phyloP scores from a whole-genome alignment of 1,139 yeast genomes.

The Pichia sp. region DNA sequence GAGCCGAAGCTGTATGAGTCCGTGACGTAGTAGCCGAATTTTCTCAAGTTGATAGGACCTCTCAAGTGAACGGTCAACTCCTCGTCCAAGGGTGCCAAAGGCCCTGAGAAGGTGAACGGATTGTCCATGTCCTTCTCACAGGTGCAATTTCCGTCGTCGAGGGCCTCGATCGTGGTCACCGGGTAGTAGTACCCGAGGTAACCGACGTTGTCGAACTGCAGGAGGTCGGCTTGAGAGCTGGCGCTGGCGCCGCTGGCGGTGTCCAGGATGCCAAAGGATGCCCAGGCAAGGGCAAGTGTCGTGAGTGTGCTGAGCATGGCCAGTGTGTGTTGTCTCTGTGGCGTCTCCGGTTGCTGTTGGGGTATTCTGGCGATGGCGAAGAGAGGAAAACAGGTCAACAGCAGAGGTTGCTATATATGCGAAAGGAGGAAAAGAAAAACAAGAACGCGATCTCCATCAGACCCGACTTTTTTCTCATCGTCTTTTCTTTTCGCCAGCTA shows the following conservation, averaged over 20 bases:
- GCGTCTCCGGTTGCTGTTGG: neutral
- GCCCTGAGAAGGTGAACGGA: constrained; percentile 49
- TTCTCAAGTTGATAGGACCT: constrained; percentile 63
- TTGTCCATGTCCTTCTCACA: constrained; percentile 44
- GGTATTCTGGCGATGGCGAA: neutral
- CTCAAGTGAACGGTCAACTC: constrained; percentile 77
- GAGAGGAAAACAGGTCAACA: neutral
- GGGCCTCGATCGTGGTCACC: constrained; percentile 41
- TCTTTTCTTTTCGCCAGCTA: neutral
- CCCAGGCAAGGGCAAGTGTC: neutral
- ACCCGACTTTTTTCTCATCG: neutral
- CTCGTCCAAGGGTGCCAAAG: constrained; percentile 63
- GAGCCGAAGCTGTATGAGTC: constrained; percentile 34
- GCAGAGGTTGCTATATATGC: neutral
- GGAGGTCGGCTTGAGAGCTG: constrained; percentile 35
- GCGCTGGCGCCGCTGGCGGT: constrained; percentile 5
- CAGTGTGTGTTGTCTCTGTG: neutral
- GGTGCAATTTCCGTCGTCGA: constrained; percentile 51
- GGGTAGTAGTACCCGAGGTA: constrained; percentile 61
- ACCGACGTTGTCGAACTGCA: constrained; percentile 60
- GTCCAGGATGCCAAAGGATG: neutral
- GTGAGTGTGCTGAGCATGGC: neutral
- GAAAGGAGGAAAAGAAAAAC: neutral
- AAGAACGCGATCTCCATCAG: neutral
- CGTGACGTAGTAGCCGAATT: constrained; percentile 60